Conservation (phyloP, 73 alveolate genomes). For the Paramecium sexaurelia region DNA sequence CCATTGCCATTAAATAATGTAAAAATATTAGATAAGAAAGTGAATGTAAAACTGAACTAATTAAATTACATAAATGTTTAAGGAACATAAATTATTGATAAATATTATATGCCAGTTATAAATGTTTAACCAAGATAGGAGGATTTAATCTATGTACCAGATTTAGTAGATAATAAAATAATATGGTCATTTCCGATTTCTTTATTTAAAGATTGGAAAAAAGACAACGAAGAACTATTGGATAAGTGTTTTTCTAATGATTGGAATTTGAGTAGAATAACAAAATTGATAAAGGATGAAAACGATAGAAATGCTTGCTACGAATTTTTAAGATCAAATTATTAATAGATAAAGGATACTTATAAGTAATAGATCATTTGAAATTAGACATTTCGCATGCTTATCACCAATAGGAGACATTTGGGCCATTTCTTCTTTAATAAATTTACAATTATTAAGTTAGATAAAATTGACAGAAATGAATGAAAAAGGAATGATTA, state of each 20-base stretch:
- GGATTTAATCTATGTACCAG: slow-evolving; percentile 58
- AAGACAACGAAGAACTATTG: slow-evolving; percentile 57
- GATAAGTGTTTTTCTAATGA: slow-evolving; percentile 54
- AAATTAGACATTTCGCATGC: slow-evolving; percentile 52
- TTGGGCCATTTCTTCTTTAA: slow-evolving; percentile 46
- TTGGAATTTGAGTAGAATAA: slow-evolving; percentile 56
- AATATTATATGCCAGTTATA: slow-evolving; percentile 43
- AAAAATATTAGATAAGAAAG: background rate
- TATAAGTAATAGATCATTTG: slow-evolving; percentile 58
- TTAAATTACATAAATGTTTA: background rate
- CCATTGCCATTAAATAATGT: background rate
- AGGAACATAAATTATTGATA: slow-evolving; percentile 9
- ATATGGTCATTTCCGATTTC: slow-evolving; percentile 69
- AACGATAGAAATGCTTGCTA: slow-evolving; percentile 23
- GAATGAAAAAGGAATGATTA: background rate
- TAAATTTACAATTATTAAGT: slow-evolving; percentile 17
- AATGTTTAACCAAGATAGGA: slow-evolving; percentile 52
- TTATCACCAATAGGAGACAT: slow-evolving; percentile 59
- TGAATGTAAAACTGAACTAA: background rate
- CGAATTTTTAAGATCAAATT: slow-evolving; percentile 39
- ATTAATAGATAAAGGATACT: slow-evolving; percentile 55
- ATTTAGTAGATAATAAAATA: background rate
- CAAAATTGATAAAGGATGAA: slow-evolving; percentile 45
- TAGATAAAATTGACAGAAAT: background rate
- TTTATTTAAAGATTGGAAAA: slow-evolving; percentile 69